phyloP scores from a whole-genome alignment of 805 yeast genomes.

The Teunomyces kruisii region DNA sequence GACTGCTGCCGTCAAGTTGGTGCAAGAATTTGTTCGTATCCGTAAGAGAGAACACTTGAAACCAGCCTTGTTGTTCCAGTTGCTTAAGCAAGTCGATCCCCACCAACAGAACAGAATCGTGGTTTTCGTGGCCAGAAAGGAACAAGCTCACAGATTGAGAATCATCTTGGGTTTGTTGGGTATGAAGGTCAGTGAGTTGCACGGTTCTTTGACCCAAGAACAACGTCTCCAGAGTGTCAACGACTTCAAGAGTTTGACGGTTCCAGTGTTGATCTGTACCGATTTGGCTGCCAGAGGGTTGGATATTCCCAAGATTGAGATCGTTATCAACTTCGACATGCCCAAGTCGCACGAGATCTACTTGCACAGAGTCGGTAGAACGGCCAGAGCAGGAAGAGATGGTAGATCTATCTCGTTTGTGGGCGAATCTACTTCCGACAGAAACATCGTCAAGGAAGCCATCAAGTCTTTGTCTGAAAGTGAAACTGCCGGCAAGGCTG shows the following conservation, averaged over 20 bases:
- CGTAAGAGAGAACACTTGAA: constrained; percentile 84
- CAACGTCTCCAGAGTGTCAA: constrained; percentile 86
- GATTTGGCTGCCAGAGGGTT: constrained; percentile 99
- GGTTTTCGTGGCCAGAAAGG: constrained; percentile 90
- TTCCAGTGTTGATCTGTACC: constrained; percentile 90
- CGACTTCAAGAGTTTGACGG: constrained; percentile 76
- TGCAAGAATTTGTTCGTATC: constrained; percentile 92
- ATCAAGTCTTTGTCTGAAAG: constrained; percentile 57
- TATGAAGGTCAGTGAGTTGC: constrained; percentile 73
- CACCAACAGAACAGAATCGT: constrained; percentile 70
- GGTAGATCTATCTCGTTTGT: constrained; percentile 93
- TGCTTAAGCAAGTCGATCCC: constrained; percentile 66
- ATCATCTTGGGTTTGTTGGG: constrained; percentile 74
- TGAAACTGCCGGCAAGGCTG: constrained; percentile 48
- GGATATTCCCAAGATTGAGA: constrained; percentile 96
- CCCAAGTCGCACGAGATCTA: constrained; percentile 90
- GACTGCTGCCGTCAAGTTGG: constrained; percentile 85
- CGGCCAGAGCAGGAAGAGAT: constrained; percentile 98
- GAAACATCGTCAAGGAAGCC: constrained; percentile 88
- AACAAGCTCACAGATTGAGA: constrained; percentile 83
- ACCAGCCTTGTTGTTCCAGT: constrained; percentile 75
- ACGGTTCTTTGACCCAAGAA: constrained; percentile 85
- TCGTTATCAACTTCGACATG: constrained; percentile 93
- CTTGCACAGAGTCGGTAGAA: constrained; percentile 97
- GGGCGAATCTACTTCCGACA: constrained; percentile 85